Percentiles rank a stretch among this genome's conserved stretches.
phyloP scores from a whole-genome alignment of 169 alveolate species.

The Theileria equi region DNA sequence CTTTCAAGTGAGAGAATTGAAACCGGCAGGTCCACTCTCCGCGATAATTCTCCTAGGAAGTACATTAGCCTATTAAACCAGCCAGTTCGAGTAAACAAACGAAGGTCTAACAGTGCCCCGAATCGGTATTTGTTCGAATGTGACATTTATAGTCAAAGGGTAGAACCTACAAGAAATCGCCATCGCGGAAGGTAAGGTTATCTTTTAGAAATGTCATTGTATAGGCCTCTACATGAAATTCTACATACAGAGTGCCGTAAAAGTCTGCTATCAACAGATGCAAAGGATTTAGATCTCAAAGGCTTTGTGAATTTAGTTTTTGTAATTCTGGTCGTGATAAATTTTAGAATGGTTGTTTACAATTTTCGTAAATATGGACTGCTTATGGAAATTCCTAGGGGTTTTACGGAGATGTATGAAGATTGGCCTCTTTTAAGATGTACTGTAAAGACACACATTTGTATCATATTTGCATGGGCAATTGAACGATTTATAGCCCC shows the following conservation, averaged over 20 bases:
- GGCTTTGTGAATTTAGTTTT: conserved; percentile 85
- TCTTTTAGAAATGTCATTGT: background rate
- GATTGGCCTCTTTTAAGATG: conserved; percentile 62
- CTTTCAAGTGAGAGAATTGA: no score
- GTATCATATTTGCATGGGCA: conserved; percentile 74
- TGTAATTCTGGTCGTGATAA: conserved; percentile 79
- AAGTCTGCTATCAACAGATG: conserved; percentile 71
- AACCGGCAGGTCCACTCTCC: no score
- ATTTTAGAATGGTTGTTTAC: conserved; percentile 82
- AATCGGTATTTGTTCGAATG: conserved; percentile 40
- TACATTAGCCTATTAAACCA: no score
- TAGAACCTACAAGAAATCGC: conserved; percentile 14
- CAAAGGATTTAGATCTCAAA: conserved; percentile 73
- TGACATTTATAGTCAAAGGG: background rate
- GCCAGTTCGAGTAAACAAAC: conserved; percentile 2
- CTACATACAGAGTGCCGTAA: conserved; percentile 69
- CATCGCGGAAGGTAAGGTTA: conserved; percentile 42
- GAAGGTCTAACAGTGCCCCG: conserved; percentile 61
- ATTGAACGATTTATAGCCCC: conserved; percentile 77
- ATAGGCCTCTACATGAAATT: conserved; percentile 77
- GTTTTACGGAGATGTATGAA: conserved; percentile 58
- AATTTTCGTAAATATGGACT: conserved; percentile 83
- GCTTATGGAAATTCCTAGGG: conserved; percentile 64
- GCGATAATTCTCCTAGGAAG: no score
- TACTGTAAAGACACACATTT: conserved; percentile 60